These are phyloP conservation scores for Penicillium daleae DNA, from an alignment of 495 filamentous ascomycete genomes.

Conservation along the genomic window DNA sequence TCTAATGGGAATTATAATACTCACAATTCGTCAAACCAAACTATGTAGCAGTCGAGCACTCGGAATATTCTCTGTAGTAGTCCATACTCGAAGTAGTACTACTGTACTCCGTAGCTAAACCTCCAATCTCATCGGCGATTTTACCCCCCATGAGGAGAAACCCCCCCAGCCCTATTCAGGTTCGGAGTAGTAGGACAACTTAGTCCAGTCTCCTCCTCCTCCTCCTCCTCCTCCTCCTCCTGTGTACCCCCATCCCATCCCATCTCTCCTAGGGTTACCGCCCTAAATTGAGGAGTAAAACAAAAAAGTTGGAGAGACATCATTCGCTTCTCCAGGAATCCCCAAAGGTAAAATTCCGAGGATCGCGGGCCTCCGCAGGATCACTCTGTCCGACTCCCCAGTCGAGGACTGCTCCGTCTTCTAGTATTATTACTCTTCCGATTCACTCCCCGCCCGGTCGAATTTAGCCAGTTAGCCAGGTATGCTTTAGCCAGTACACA, in stretches of 20 bases:
- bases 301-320: neutral
- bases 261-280: neutral
- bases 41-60: too few relatives aligned
- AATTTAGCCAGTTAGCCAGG: too few relatives aligned
- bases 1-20: too few relatives aligned
- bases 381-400: too few relatives aligned
- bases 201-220: neutral
- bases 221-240: neutral
- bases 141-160: slow-evolving; percentile 14
- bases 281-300: neutral
- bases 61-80: neutral
- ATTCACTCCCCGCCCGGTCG: too few relatives aligned
- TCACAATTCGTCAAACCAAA: neutral
- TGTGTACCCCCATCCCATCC: too few relatives aligned
- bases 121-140: neutral
- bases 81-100: too few relatives aligned
- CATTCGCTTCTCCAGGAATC: neutral
- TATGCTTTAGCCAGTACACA: too few relatives aligned
- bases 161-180: neutral
- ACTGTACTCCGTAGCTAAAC: too few relatives aligned
- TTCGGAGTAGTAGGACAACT: neutral
- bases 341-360: neutral
- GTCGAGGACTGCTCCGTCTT: too few relatives aligned
- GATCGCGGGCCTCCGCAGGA: slow-evolving; percentile 19
- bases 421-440: too few relatives aligned